Evolutionary conservation across 1,139 yeast species (phyloP), one percentile per base, ranked within the genome.

Genomic region (Nakaseomyces delphensis): DNA sequence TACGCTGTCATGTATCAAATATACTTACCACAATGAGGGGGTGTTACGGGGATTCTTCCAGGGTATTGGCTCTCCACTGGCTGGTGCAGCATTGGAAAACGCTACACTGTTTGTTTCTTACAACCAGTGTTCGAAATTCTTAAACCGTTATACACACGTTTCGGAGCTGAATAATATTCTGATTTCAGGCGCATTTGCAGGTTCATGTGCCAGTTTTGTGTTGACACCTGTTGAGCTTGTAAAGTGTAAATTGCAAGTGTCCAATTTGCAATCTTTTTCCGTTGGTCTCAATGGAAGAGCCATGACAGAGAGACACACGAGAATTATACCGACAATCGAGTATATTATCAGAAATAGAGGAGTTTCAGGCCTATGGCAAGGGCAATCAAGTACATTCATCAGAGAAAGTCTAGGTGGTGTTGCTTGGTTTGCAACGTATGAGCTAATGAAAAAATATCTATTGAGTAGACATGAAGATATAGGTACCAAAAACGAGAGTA

Each of bases 401-500:
- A 72, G 97, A 54, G 97, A 89, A 61, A 73, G 85, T 30, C 80
- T 87, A 20, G 97, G 97, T 5, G 84, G 96, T 1, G 85, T 95
- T 3, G 79, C 91, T 3, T 89, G 96, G 96, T 89, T 89, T 64
- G 93, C 95, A 0, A 76, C 91, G 27, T 86, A 86, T 59, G 96
- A 86, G 58, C 65, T 70, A 40, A 65, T 76, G 33, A 67, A 71
- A 33, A 62, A 62, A 4, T 52, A 60, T 23, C 67, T 80, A 41
- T 66, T 68, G 44, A 46, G 52, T 18, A 54, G 57, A 3, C 55
- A 54, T 18, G 28, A 25, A 7, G 13, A 21, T 8, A 21, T 21
- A 4, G 10, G n/a, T 13, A 25, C 28, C 28, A 25, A 13, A 13
- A 47, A 57, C 24, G 65, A 59, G 13, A 66, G 64, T 40, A 67